Percentiles rank a stretch among this genome's conserved stretches.
phyloP scores from a whole-genome alignment of 23 red algal species.

The Gracilaria gracilis region DNA sequence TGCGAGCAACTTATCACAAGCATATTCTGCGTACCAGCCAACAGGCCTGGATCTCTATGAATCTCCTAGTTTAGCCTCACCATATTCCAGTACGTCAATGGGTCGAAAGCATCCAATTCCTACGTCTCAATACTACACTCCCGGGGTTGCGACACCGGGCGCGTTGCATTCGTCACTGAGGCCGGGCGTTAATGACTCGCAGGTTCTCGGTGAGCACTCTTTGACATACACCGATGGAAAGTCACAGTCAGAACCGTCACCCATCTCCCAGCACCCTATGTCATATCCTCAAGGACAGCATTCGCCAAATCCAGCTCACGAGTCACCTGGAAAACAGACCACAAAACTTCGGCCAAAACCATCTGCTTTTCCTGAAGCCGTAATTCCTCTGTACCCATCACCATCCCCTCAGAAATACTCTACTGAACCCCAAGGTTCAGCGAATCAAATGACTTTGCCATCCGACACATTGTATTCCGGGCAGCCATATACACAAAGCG shows the following conservation, averaged over 20 bases:
- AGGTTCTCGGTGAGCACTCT: not conserved
- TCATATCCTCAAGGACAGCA: not conserved
- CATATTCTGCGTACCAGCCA: not conserved
- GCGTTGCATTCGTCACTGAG: not conserved
- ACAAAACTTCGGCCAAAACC: not conserved
- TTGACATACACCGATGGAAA: not conserved
- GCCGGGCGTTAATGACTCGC: not conserved
- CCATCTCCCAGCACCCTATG: not conserved
- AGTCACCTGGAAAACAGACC: not conserved
- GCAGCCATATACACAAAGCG: too few species aligned
- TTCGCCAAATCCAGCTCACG: not conserved
- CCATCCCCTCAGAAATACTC: not conserved
- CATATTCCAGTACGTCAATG: not conserved
- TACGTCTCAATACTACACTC: constrained; percentile 17
- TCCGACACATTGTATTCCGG: not conserved
- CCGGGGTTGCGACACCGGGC: constrained; percentile 1
- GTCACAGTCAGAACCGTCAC: not conserved
- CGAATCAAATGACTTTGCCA: not conserved
- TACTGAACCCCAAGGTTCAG: not conserved
- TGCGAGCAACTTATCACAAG: not conserved
- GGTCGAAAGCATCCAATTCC: not conserved
- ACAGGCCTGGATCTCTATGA: not conserved
- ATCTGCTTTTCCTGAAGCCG: not conserved
- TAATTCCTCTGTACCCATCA: not conserved
- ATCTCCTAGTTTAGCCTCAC: not conserved